Evolutionary conservation across 2,329 filamentous ascomycete species (phyloP).

Genomic region (Colletotrichum chlorophyti): DNA sequence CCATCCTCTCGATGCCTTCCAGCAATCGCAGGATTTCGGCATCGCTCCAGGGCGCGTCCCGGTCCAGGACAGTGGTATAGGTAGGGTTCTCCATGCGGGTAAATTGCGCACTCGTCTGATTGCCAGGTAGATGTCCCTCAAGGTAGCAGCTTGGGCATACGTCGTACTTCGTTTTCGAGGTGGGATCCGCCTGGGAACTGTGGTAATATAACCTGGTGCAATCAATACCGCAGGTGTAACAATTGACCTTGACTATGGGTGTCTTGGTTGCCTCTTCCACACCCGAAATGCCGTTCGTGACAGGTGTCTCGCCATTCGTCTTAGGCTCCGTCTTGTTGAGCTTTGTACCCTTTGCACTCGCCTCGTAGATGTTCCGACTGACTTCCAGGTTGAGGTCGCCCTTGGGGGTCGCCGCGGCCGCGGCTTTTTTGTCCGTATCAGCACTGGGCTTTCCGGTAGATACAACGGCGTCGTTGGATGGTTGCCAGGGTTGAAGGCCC

Average conservation of each 20-base stretch:
- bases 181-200: slow-evolving; percentile 62
- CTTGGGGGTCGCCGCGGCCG: slow-evolving; percentile 71
- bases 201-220: slow-evolving; percentile 74
- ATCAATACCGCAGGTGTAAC: slow-evolving; percentile 90
- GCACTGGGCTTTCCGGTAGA: slow-evolving; percentile 65
- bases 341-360: slow-evolving; percentile 78
- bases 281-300: slow-evolving; percentile 68
- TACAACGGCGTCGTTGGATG: slow-evolving; percentile 76
- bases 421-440: slow-evolving; percentile 78
- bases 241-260: slow-evolving; percentile 75
- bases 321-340: slow-evolving; percentile 75
- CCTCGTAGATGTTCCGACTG: slow-evolving; percentile 93
- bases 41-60: slow-evolving; percentile 90
- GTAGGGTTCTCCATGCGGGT: slow-evolving; percentile 88
- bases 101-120: slow-evolving; percentile 82
- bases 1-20: slow-evolving; percentile 89
- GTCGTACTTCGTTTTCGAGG: slow-evolving; percentile 78
- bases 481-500: slow-evolving; percentile 94
- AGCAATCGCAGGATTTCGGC: slow-evolving; percentile 87
- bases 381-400: slow-evolving; percentile 90
- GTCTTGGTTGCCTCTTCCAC: slow-evolving; percentile 69
- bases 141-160: slow-evolving; percentile 91
- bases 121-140: slow-evolving; percentile 81
- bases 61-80: slow-evolving; percentile 79
- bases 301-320: slow-evolving; percentile 75